A percentile compares a stretch with the other conserved stretches of the same genome.
These are phyloP conservation scores for Mycosarcoma maydis DNA, from an alignment of 1,284 basidiomycete species.

Conservation along the genomic window DNA sequence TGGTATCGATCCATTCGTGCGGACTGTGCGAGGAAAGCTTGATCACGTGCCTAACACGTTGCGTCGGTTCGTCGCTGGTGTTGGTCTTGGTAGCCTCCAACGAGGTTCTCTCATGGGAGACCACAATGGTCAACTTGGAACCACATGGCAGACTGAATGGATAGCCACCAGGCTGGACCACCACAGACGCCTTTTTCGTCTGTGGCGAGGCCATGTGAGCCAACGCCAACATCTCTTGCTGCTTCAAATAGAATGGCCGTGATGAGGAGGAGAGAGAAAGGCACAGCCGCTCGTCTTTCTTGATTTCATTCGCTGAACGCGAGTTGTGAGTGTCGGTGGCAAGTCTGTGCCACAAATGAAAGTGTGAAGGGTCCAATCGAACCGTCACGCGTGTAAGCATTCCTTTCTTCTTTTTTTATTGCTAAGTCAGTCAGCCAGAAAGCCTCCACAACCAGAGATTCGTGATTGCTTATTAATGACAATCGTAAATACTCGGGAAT, in stretches of 20 bases:
- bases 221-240: conserved; percentile 29
- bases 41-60: conserved; percentile 16
- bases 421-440: neutral
- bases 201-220: conserved; percentile 35
- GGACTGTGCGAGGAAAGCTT: conserved; percentile 23
- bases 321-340: too few relatives aligned
- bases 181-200: conserved; percentile 31
- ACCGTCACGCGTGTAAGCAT: too few relatives aligned
- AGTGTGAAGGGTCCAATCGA: neutral
- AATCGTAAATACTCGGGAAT: too few relatives aligned
- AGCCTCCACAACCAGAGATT: neutral
- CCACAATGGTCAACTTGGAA: conserved; percentile 34
- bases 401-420: too few relatives aligned
- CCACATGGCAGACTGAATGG: conserved; percentile 37
- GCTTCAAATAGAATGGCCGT: neutral
- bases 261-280: neutral
- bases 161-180: conserved; percentile 19
- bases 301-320: too few relatives aligned
- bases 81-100: neutral
- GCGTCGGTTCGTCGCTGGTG: conserved; percentile 4
- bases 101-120: conserved; percentile 22
- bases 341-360: too few relatives aligned
- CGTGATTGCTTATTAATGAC: too few relatives aligned
- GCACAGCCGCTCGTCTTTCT: too few relatives aligned
- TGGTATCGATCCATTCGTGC: conserved; percentile 31